These are phyloP conservation scores for Aureobasidium melanogenum DNA, from an alignment of 2,329 filamentous ascomycete genomes.

Conservation along the genomic window DNA sequence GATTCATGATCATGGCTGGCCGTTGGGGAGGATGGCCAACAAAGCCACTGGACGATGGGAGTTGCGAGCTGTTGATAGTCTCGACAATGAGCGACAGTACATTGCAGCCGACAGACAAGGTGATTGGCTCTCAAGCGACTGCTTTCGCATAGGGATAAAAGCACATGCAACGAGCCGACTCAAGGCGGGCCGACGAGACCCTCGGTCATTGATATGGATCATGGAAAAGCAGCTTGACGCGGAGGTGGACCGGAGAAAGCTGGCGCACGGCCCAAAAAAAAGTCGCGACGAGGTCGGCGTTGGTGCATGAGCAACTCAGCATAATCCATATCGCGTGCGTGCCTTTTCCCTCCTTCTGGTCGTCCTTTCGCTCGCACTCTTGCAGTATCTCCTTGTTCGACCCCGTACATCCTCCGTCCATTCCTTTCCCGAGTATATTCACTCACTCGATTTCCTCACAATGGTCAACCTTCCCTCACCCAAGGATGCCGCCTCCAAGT, in stretches of 20 bases:
- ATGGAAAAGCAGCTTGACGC: neutral
- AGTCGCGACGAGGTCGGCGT: neutral
- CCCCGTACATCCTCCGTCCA: neutral
- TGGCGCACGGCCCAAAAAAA: constrained; percentile 1
- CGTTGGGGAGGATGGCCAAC: no score
- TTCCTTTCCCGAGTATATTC: neutral
- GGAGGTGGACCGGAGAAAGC: constrained; percentile 3
- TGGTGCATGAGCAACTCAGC: neutral
- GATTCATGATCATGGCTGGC: no score
- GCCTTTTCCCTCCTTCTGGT: neutral
- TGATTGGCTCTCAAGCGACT: neutral
- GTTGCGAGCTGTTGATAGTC: no score
- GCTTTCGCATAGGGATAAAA: neutral
- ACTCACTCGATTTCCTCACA: neutral
- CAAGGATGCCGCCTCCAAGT: constrained; percentile 3
- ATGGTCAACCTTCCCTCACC: constrained; percentile 19
- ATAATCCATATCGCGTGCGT: constrained; percentile 4
- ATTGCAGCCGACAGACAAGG: neutral
- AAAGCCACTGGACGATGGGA: no score
- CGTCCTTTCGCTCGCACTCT: neutral
- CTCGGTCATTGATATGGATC: neutral
- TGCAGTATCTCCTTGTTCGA: neutral
- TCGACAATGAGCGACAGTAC: no score
- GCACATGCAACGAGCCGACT: neutral
- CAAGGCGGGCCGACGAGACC: neutral